Evolutionary conservation across 495 filamentous ascomycete species (phyloP), one percentile per base, ranked within the genome.

Genomic region (Xylaria castorea): DNA sequence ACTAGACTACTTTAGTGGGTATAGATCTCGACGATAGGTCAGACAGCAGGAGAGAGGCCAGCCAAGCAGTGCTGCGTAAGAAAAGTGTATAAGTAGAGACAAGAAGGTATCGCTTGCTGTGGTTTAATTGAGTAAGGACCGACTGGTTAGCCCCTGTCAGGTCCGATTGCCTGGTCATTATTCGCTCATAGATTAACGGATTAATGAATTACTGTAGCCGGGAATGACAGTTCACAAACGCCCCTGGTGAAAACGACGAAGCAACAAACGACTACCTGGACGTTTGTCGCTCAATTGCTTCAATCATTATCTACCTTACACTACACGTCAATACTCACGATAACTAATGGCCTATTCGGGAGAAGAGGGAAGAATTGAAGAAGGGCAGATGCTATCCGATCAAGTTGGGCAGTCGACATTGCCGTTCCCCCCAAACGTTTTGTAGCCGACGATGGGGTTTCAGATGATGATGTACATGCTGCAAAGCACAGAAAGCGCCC

Each of bases 41-140:
- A 22, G 34, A 20, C 46, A 66, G 44, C 27, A 51, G 25, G 30
- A 51, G 34, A 38, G 20, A 53, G 46, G 46, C 64, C 64, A 51
- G 38, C 27, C 46, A 51, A 34, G 64, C 46, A 64, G 22, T 22
- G 62, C 53, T 57, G 53, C 27, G 22, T 30, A 7, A 12, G 22
- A n/a, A 61, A 25, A 61, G 38, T 20, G 6, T 22, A 58, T 3
- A 38, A 42, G 22, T 44, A 51, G 16, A 27, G 20, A 27, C 42
- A 11, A 25, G 27, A 57, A 11, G 27, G 12, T 18, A 27, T 48
- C 7, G 69, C 12, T 16, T 65, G 22, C 7, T 65, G 55, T 71
- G 36, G 69, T 71, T 71, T 71, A 55, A 71, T 71, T 71, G 60
- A 65, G 46, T 25, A 64, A 71, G 69, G 69, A 71, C 69, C 46